A percentile compares a stretch with the other conserved stretches of the same genome.
phyloP scores from a whole-genome alignment of 2,329 filamentous ascomycete genomes.

The Pleoardoris graminearum region DNA sequence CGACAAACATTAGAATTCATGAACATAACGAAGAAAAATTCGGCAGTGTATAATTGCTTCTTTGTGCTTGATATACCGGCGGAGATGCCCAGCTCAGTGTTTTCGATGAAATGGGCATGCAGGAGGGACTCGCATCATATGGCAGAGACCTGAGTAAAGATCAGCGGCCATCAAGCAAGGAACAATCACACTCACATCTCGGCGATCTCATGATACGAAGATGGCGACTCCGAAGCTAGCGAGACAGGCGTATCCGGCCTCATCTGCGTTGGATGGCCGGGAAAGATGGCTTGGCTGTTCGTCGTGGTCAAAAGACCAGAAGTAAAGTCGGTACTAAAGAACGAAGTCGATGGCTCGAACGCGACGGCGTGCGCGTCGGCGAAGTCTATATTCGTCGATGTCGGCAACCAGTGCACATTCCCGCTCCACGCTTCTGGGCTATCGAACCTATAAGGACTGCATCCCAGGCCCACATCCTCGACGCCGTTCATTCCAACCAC shows the following conservation, averaged over 20 bases:
- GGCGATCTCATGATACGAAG: background rate
- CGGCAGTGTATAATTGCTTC: background rate
- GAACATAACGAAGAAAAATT: background rate
- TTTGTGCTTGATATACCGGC: background rate
- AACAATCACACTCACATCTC: background rate
- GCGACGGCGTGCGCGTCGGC: background rate
- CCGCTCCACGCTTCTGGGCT: background rate
- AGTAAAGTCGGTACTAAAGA: slow-evolving; percentile 1
- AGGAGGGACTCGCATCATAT: background rate
- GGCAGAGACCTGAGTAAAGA: background rate
- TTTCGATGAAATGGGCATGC: background rate
- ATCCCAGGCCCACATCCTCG: background rate
- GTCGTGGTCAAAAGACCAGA: slow-evolving; percentile 1
- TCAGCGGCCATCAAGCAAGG: too few relatives aligned
- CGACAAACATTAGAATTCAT: background rate
- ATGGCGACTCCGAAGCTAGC: slow-evolving; percentile 3
- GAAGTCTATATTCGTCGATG: background rate
- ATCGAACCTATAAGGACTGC: background rate
- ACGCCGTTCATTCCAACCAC: background rate
- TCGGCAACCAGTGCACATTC: background rate
- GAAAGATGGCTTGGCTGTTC: background rate
- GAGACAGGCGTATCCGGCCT: slow-evolving; percentile 1
- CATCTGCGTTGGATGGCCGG: background rate
- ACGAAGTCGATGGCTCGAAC: slow-evolving; percentile 3
- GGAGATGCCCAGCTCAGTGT: background rate